Base-by-base conservation (phyloP, 441 rosid species). In the Gossypium gossypioides region DNA sequence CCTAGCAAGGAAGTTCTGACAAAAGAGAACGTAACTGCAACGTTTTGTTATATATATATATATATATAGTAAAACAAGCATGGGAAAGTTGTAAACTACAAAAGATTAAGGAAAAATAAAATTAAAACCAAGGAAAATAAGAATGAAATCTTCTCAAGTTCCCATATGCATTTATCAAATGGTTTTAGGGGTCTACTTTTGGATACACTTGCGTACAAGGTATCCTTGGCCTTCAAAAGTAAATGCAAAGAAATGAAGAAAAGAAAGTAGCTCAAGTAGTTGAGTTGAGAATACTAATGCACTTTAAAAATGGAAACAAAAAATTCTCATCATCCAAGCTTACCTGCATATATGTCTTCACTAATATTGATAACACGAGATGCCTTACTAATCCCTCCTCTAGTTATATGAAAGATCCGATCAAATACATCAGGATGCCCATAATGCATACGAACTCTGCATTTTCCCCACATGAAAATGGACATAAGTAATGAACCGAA, bases 361-460 rank as follows among this genome's bases (percentile, higher is more conserved):
- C 97, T 94, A 65, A 94, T 94, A 76, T 94, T 94, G 62, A 94
- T 94, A 50, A 94, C 90, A 79, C 97, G 93, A 9, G 99, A 94
- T 46, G 99, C 96, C 87, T 94, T 94, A 81, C 99, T 94, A 65
- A 94, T 88, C 68, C 99, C 99, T 74, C 99, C 99, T 27, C 99
- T 95, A 79, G 96, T 89, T 73, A 92, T 84, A 77, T 94, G 99
- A 78, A 94, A 94, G 57, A 94, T 69, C 74, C 98, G 84, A 78
- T 94, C 97, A 81, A 94, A 94, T 72, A 94, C 97, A 86, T 94
- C 99, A 69, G 99, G 99, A 83, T 94, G 97, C 74, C 99, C 99
- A 81, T 94, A 94, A 81, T 94, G 99, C 97, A 94, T 91, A 57
- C 99, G 97, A 66, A 94, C 97, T 77, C 99, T 94, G 92, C 82